Evolutionary conservation across 345 rosid genomes (phyloP), one percentile per base, ranked within the genome.

Genomic region (Bruguiera parviflora): DNA sequence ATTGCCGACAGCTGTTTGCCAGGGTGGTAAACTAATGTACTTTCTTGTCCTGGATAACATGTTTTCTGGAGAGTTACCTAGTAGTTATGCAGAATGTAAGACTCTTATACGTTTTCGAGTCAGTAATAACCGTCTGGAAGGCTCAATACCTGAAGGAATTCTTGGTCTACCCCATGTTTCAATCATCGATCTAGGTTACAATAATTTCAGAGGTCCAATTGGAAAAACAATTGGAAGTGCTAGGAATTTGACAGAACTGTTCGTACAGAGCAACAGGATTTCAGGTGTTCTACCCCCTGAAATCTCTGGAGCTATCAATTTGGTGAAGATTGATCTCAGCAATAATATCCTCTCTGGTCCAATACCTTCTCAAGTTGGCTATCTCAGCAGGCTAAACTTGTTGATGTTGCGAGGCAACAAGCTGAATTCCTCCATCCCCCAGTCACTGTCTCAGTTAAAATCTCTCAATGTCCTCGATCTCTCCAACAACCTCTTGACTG

Each of bases 281-380:
- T 87, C 97, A 10, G 92, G 97, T 43, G 72, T 77, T 67, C 9
- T 91, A 33, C 97, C 97, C 66, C 81, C 79, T 29, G 85, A 87
- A 67, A 89, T 94, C 64, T 87, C 90, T 47, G 74, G 78, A 24
- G 92, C 91, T 32, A 70, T 75, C 67, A 89, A 84, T 75, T 85
- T 94, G 67, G 96, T 94, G 51, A 94, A 94, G 86, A 82, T 94
- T 78, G 97, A 94, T 79, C 86, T 94, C 69, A 89, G 97, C 71
- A 83, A 82, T 75, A 94, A 94, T 73, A 71, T 80, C 18, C 56
- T 94, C 47, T 81, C 86, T 65, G 98, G 97, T 53, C 82, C 95
- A 46, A 83, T 94, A 71, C 97, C 98, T 58, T 74, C 85, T 4
- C 89, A 88, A 64, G 84, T 91, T 4, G 95, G 98, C 37, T 76